phyloP scores from a whole-genome alignment of 768 basidiomycete species.

The Hypholoma fasciculare region DNA sequence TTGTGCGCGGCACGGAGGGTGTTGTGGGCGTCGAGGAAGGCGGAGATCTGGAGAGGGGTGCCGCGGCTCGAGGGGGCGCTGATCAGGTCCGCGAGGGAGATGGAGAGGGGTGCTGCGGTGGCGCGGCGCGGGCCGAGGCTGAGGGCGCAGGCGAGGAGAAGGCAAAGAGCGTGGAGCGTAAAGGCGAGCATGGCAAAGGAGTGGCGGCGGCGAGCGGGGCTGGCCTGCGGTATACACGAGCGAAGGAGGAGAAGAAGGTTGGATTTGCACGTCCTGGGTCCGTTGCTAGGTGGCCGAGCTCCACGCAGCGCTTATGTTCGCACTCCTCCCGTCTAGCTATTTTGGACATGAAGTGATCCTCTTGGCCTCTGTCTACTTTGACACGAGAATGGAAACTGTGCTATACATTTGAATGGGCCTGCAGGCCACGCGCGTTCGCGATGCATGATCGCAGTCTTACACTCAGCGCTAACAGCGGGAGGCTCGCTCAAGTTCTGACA shows the following conservation, averaged over 20 bases:
- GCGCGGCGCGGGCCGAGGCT: slow-evolving; percentile 11
- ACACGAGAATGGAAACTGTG: too few species aligned
- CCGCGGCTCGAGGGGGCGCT: slow-evolving; percentile 22
- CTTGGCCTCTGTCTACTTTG: too few species aligned
- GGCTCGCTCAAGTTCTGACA: not conserved
- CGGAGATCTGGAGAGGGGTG: slow-evolving; percentile 22
- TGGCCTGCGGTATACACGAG: slow-evolving; percentile 17
- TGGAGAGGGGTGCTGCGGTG: slow-evolving; percentile 15
- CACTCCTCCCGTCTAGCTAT: not conserved
- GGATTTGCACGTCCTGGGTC: not conserved
- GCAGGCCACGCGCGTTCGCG: too few species aligned
- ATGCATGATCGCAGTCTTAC: too few species aligned
- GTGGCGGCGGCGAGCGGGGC: slow-evolving; percentile 33
- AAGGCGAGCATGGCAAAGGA: slow-evolving; percentile 36
- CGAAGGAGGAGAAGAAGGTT: slow-evolving; percentile 13
- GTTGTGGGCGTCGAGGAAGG: slow-evolving; percentile 52
- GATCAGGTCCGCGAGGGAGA: slow-evolving; percentile 4
- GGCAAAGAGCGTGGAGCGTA: slow-evolving; percentile 23
- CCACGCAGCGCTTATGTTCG: not conserved
- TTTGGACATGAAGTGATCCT: not conserved
- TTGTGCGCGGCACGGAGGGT: slow-evolving; percentile 40
- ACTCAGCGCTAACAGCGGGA: not conserved
- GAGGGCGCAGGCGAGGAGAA: slow-evolving; percentile 18
- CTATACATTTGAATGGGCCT: not conserved
- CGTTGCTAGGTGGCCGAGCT: slow-evolving; percentile 10